Percentiles rank a stretch among this genome's conserved stretches.
These are phyloP conservation scores for Camelina sativa DNA, from an alignment of 345 rosid genomes.

Conservation along the genomic window DNA sequence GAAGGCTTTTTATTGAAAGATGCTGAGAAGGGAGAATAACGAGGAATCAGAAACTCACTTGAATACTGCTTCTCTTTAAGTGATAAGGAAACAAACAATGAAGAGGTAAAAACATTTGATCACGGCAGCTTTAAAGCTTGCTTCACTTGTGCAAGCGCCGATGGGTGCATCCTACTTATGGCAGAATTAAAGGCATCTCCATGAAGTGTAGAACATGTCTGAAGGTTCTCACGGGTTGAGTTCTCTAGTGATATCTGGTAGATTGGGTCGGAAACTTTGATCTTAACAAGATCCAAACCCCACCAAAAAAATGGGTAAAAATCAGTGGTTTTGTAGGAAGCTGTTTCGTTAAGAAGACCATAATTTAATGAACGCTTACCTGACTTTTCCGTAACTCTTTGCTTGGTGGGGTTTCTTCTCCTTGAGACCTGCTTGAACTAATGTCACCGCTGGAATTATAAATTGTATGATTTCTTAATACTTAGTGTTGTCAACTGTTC, in stretches of 20 bases:
- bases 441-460: constrained; percentile 64
- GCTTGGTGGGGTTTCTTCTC: constrained; percentile 65
- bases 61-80: constrained; percentile 28
- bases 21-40: neutral
- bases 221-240: constrained; percentile 83
- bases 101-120: constrained; percentile 9
- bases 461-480: constrained; percentile 11
- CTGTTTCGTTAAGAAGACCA: constrained; percentile 1
- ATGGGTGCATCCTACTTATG: constrained; percentile 79
- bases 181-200: constrained; percentile 85
- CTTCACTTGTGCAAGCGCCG: constrained; percentile 85
- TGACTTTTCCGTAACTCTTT: constrained; percentile 85
- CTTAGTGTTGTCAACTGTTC: constrained; percentile 7
- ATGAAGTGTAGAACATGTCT: constrained; percentile 79
- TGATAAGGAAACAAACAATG: constrained; percentile 18
- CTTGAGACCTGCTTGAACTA: constrained; percentile 68
- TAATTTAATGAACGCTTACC: constrained; percentile 46
- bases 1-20: neutral
- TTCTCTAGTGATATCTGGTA: constrained; percentile 79
- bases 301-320: neutral
- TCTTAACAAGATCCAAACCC: constrained; percentile 47
- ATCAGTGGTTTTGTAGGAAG: constrained; percentile 20
- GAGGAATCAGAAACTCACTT: constrained; percentile 38
- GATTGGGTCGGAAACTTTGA: constrained; percentile 81
- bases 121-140: constrained; percentile 85